Evolutionary conservation across 768 basidiomycete species (phyloP), one percentile per base, ranked within the genome.

Genomic region (Calvatia gigantea): DNA sequence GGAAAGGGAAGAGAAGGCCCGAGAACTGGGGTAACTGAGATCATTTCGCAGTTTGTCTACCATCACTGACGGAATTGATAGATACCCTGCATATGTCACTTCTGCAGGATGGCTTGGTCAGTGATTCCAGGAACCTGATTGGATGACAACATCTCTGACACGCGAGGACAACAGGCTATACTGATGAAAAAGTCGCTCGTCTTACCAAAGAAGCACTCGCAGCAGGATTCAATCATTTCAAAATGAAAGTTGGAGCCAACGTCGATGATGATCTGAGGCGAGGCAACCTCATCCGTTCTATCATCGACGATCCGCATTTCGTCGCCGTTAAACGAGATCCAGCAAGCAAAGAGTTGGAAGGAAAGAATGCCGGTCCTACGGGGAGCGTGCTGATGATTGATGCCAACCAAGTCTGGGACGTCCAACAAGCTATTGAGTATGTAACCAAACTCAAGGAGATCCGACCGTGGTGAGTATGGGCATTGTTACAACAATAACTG

Each of bases 351-450:
- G 88, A 75, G 39, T 74, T 97, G 31, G 79, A 74, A 37, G 92
- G 87, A 3, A 98, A 97, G 80, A 97, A 97, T 60, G 93, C 94
- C 3, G 93, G 95, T 5, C 93, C 93, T 8, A 94, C 94, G 0
- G 95, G 96, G 4, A 84, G 88, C 29, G 95, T 98, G 42, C 76
- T 98, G 43, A 98, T 98, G 95, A 91, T 98, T 58, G 95, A 98
- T 70, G 90, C 95, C 35, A 98, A 98, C 71, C 95, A 97, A 70
- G 89, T 95, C 5, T 95, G 91, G 91, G 94, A 96, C 62, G 96
- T 98, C 14, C 77, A 85, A 27, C 83, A 94, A 68, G 95, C 96
- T 6, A 89, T 97, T 62, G 90, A 95, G 27, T 96, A 96, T 69
- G 91, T 95, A 58, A 84, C 83, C 62, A 79, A 84, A 51, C 78